Evolutionary conservation across 371 early-diverging fungal genomes (phyloP), one percentile per base, ranked within the genome.

Genomic region (Funneliformis caledonium): DNA sequence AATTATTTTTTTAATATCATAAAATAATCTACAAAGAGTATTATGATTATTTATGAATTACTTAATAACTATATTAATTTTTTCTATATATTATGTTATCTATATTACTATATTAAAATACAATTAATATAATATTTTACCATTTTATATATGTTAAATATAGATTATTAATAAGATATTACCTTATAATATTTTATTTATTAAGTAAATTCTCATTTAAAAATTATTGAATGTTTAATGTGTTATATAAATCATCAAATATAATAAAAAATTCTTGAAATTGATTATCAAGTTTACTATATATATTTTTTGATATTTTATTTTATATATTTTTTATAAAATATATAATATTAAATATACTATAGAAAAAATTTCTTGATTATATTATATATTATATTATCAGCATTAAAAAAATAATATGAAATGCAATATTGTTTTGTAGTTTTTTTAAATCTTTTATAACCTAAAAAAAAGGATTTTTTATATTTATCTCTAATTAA

Each of bases 401-500:
- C 68, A 10, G 68, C 43, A 47, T 47, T n/a, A 33, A 10, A 61
- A 62, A 76, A 16, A 76, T 16, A 61, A 75, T 10, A 14, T 16
- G 8, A 45, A 45, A 22, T n/a, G 1, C 45, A 61, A 43, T 12
- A 47, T 45, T 62, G 37, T 26, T 59, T 76, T 5, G 37, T 74
- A 26, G 59, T 16, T 1, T 33, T 19, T 56, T 26, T 26, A 37
- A 37, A 74, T 42, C 1, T 12, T 50, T 9, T 22, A 83, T 19
- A 62, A 78, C 61, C 80, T 74, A 82, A 26, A 48, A 45, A 59
- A 82, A 83, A 14, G 78, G 62, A 26, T 50, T 73, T 79, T 22
- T 45, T 75, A 19, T 75, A 64, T 72, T 83, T 77, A 26, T 79
- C 67, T 7, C 2, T 33, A 9, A 82, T 33, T 19, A 48, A 16